Base-by-base conservation (phyloP, 2,329 filamentous ascomycete species). In the Mycosphaerella sp. region DNA sequence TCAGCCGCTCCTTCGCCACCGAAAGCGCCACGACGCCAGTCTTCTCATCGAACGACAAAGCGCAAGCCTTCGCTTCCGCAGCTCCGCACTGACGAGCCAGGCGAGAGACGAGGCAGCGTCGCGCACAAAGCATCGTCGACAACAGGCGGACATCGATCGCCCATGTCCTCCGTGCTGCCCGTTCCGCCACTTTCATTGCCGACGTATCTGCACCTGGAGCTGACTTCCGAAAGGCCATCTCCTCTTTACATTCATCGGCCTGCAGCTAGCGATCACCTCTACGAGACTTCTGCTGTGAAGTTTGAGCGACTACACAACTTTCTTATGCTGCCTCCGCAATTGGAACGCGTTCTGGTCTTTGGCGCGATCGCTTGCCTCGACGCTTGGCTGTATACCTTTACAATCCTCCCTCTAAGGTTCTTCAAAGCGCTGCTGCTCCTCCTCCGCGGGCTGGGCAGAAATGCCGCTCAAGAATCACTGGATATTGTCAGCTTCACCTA, bases 381-480 rank as follows among this genome's bases (percentile, higher is more conserved):
- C 67, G 87, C 91, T 1, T 98, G 91, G 89, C 79, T 98, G 1
- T 93, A 96, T 71, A 94, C 89, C 0, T 94, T 98, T 62, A 98
- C 93, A 0, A 95, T 98, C 40, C 74, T 98, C 0, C 93, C 93
- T 0, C 78, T 98, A 53, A 81, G 93, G 2, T 97, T 98, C 62
- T 68, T 86, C 48, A 86, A 90, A 52, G 91, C 93, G 1, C 63
- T 91, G 0, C 81, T 81, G 16, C 82, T 97, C 2, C 72, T 98
- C 21, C 68, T 82, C 8, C 79, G 80, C 54, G 97, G 90, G 78
- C 95, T 88, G 87, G 76, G 70, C 2, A 80, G 85, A 30, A 80
- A 89, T 17, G 60, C 91, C 1, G 75, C 76, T 4, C 86, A 84
- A 57, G 91, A 97, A 68, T 74, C 77, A 1, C 77, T 75, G 3